These are phyloP conservation scores for Trichoderma koningiopsis DNA, from an alignment of 2,329 filamentous ascomycete species.

Conservation along the genomic window DNA sequence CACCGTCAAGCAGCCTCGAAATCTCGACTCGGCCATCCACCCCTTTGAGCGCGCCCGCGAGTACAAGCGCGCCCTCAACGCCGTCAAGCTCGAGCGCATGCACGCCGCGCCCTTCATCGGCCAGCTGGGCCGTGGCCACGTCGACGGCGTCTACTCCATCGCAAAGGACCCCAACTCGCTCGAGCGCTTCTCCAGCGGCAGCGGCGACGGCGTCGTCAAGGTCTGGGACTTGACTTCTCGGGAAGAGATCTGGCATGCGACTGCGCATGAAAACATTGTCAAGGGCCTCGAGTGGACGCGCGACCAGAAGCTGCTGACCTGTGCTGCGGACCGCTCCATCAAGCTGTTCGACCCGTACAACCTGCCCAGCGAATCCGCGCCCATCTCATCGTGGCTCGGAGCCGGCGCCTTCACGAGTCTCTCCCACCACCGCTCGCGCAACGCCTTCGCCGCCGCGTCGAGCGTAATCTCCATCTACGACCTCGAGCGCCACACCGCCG, in stretches of 20 bases:
- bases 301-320: slow-evolving; percentile 82
- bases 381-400: slow-evolving; percentile 83
- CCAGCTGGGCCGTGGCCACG: slow-evolving; percentile 86
- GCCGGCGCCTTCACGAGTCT: slow-evolving; percentile 79
- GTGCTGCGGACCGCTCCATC: slow-evolving; percentile 80
- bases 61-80: slow-evolving; percentile 63
- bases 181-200: slow-evolving; percentile 77
- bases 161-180: slow-evolving; percentile 77
- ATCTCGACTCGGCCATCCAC: slow-evolving; percentile 82
- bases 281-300: slow-evolving; percentile 89
- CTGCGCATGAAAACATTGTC: slow-evolving; percentile 91
- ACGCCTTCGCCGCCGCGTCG: slow-evolving; percentile 78
- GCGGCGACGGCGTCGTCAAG: slow-evolving; percentile 91
- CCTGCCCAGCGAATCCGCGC: slow-evolving; percentile 66
- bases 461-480: slow-evolving; percentile 87
- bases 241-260: slow-evolving; percentile 74
- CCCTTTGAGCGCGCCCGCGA: slow-evolving; percentile 90
- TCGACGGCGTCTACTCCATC: slow-evolving; percentile 81
- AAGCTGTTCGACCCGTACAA: slow-evolving; percentile 92
- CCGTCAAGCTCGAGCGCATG: slow-evolving; percentile 91
- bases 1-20: slow-evolving; percentile 66
- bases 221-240: slow-evolving; percentile 78
- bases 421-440: slow-evolving; percentile 76
- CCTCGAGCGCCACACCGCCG: slow-evolving; percentile 75
- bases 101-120: slow-evolving; percentile 75